phyloP scores from a whole-genome alignment of 176 grass and related monocot species.

The Triticum dicoccoides region DNA sequence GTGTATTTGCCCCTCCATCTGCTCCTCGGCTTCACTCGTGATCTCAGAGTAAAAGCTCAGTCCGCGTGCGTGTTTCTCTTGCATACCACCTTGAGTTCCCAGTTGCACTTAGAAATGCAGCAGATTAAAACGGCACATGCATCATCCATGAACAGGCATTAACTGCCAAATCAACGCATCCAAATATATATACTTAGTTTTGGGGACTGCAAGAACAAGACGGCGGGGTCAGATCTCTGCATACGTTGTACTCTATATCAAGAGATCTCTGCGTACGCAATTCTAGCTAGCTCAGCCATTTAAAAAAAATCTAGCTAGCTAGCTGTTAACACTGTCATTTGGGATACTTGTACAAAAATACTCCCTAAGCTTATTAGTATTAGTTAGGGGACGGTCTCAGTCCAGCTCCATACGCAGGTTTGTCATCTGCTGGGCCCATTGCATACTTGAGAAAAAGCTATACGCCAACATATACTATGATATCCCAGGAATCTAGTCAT shows the following conservation, averaged over 20 bases:
- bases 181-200: background rate
- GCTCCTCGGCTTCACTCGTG: too few relatives aligned
- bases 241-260: background rate
- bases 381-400: too few relatives aligned
- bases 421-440: background rate
- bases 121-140: background rate
- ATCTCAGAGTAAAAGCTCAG: too few relatives aligned
- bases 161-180: constrained; percentile 8
- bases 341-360: background rate
- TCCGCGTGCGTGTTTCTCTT: too few relatives aligned
- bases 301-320: background rate
- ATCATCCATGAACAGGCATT: background rate
- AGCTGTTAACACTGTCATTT: background rate
- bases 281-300: background rate
- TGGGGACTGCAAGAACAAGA: constrained; percentile 2
- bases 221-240: background rate
- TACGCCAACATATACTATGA: background rate
- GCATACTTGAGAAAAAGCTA: background rate
- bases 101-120: background rate
- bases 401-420: background rate
- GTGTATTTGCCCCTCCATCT: too few relatives aligned
- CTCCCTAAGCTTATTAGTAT: too few relatives aligned
- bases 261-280: constrained; percentile 13
- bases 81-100: background rate
- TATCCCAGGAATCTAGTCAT: constrained; percentile 7